Percentiles rank a stretch among this genome's conserved stretches.
phyloP scores from a whole-genome alignment of 2,329 filamentous ascomycete species.

The Pestalotiopsis sp. region DNA sequence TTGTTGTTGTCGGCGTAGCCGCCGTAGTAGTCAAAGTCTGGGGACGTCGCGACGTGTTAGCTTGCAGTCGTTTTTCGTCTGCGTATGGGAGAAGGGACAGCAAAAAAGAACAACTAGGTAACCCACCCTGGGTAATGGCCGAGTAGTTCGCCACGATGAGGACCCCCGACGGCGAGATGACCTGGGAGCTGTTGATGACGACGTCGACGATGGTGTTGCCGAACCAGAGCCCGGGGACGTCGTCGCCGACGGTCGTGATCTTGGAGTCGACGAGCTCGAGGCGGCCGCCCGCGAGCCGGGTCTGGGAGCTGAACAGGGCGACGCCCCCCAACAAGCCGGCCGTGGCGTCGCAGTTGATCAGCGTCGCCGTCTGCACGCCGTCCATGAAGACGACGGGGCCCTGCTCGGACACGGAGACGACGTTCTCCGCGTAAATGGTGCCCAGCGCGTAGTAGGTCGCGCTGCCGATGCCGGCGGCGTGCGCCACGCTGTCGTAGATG shows the following conservation, averaged over 20 bases:
- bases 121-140: background rate
- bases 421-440: slow-evolving; percentile 6
- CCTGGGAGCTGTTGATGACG: slow-evolving; percentile 3
- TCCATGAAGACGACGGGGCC: slow-evolving; percentile 4
- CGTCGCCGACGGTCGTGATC: slow-evolving; percentile 9
- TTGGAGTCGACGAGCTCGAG: slow-evolving; percentile 11
- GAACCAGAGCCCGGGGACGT: slow-evolving; percentile 10
- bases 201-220: slow-evolving; percentile 11
- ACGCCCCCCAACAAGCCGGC: slow-evolving; percentile 9
- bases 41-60: too few relatives aligned
- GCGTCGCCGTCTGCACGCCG: slow-evolving; percentile 5
- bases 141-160: slow-evolving; percentile 12
- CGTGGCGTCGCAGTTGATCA: slow-evolving; percentile 5
- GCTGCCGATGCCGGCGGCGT: slow-evolving; percentile 7
- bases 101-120: too few relatives aligned
- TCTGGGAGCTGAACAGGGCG: slow-evolving; percentile 3
- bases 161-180: background rate
- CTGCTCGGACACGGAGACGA: background rate
- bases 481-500: slow-evolving; percentile 4
- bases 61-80: too few relatives aligned
- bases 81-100: too few relatives aligned
- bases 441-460: slow-evolving; percentile 10
- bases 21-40: slow-evolving; percentile 8
- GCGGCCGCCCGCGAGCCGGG: background rate
- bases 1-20: slow-evolving; percentile 6